Base-by-base conservation (phyloP, 805 yeast genomes). In the Babjeviella inositovora region DNA sequence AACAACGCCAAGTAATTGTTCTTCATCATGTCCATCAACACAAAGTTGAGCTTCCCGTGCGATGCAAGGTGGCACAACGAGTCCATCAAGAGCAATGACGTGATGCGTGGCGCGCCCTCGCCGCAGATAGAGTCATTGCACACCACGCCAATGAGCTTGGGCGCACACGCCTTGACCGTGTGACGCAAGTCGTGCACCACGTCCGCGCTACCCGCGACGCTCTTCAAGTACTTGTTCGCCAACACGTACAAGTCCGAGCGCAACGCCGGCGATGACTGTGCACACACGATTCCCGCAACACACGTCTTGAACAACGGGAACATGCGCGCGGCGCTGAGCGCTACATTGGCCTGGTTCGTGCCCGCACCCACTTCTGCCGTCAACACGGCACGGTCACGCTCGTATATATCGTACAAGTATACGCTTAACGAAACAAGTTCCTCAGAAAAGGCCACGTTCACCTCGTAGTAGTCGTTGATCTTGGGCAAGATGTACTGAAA, bases 231-330 rank as follows among this genome's bases (percentile, higher is more conserved):
- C 35, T 65, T 70, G 41, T 69, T 75, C 18, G 73, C 63, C 31
- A 85, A 47, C 6, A 76, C 66, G 44, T 87, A 87, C 21, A 87
- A 54, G 37, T 84, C 90, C 0, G 92, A 66, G 24, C 96, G 63
- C 20, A 85, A 55, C 0, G 58, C 43, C 4, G 77, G 56, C 1
- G 84, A 67, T 0, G 92, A 59, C 18, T 65, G 56, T 2, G 93
- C 70, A 20, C 80, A 64, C 25, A 67, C 55, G 3, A 87, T 65
- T 4, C 95, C 92, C 26, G 62, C 58, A 13, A 81, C 53, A 28
- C 92, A 70, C 0, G 87, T 69, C 33, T 69, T 65, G 49, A 85
- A 79, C 19, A 85, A 44, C 2, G 80, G 67, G 23, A 69, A 65
- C 20, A 81, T 47, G 19, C 85, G 57, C 25, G 63, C 68, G 19